Evolutionary conservation across 2,329 filamentous ascomycete species (phyloP), one percentile per base, ranked within the genome.

Genomic region (Bipolaris bicolor): DNA sequence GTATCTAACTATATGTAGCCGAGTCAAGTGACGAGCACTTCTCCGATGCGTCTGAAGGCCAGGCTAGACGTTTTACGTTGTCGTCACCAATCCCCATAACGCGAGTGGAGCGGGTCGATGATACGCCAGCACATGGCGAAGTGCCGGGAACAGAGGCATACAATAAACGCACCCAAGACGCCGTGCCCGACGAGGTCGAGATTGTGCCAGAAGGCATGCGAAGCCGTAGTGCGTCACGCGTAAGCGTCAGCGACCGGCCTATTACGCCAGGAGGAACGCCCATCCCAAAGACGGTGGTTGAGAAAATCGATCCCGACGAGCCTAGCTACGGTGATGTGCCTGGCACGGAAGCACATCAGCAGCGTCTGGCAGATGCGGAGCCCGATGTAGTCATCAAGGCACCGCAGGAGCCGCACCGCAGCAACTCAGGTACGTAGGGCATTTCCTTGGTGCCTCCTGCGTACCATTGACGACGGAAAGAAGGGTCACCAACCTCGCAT

Each of bases 141-240:
- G 80, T 87, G 3, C 86, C 86, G 3, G 85, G 85, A 9, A 88
- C 86, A 26, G 72, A 79, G 16, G 85, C 85, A 53, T 88, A 86
- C 71, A 80, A 83, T n/a, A 80, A 82, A 66, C 78, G 85, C 60
- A 77, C 72, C 20, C 79, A 82, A 63, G 86, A 88, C 70, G 85
- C 86, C 26, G 85, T 88, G 5, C 86, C 86, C 5, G 86, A 88
- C 68, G 84, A 88, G 70, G 78, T 88, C 26, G 84, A 87, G 69
- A 77, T 88, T 49, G 78, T 88, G 4, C 76, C 76, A 10, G 76
- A 78, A 13, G 76, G 76, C 43, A 39, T 56, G 36, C 66, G 75
- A 36, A 77, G 76, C 64, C 71, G 77, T 47, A 78, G 76, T 58
- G 46, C 74, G 33, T 78, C 76, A 5, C 65, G 71, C 62, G 74